phyloP scores from a whole-genome alignment of 306 rosid genomes.

The Malus fusca region DNA sequence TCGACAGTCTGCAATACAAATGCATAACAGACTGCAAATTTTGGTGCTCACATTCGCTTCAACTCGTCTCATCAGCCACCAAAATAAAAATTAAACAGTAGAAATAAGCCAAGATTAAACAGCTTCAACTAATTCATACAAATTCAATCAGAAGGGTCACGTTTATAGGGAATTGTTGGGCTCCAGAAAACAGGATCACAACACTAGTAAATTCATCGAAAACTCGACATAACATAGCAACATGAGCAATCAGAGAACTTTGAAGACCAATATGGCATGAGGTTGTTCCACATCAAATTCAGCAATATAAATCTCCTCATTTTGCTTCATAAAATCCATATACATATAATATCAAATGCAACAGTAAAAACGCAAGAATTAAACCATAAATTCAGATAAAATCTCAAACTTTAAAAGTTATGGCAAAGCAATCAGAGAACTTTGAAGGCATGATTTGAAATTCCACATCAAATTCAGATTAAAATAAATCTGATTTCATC shows the following conservation, averaged over 20 bases:
- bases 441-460: constrained; percentile 32
- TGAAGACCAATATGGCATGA: neutral
- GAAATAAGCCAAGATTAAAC: too few relatives aligned
- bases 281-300: neutral
- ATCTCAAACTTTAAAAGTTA: neutral
- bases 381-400: neutral
- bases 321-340: neutral
- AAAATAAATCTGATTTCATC: constrained; percentile 8
- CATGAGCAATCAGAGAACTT: neutral
- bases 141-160: too few relatives aligned
- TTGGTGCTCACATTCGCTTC: constrained; percentile 12
- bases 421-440: constrained; percentile 48
- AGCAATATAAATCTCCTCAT: neutral
- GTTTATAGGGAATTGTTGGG: too few relatives aligned
- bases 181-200: too few relatives aligned
- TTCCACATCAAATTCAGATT: constrained; percentile 34
- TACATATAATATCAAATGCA: neutral
- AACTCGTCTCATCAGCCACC: neutral
- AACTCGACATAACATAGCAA: neutral
- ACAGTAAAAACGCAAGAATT: neutral
- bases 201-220: too few relatives aligned
- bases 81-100: neutral
- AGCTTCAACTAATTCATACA: too few relatives aligned
- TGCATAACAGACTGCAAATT: constrained; percentile 21
- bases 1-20: constrained; percentile 28